Conservation (phyloP, 306 rosid genomes). For the Hylodesmum podocarpum region DNA sequence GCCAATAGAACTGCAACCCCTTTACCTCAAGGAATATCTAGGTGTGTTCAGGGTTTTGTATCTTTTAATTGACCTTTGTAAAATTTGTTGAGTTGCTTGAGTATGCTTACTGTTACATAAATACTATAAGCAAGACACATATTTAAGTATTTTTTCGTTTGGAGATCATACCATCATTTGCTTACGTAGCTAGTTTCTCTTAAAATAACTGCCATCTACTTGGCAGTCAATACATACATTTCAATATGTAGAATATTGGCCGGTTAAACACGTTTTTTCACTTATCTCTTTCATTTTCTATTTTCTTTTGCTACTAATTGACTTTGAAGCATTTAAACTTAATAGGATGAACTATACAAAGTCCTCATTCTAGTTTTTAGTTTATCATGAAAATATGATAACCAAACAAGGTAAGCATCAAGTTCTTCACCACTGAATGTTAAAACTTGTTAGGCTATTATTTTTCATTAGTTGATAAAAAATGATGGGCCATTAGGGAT, state of each 20-base stretch:
- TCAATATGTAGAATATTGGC: constrained; percentile 33
- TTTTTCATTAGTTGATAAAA: background rate
- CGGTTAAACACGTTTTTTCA: constrained; percentile 6
- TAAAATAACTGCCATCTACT: constrained; percentile 22
- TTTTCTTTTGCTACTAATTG: background rate
- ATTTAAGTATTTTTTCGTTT: constrained; percentile 31
- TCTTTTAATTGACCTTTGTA: constrained; percentile 55
- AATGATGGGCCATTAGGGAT: background rate
- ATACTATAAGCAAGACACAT: constrained; percentile 35
- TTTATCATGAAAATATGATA: constrained; percentile 2
- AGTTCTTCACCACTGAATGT: constrained; percentile 11
- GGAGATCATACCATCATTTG: constrained; percentile 22
- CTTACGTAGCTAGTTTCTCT: constrained; percentile 42
- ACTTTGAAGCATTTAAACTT: constrained; percentile 14
- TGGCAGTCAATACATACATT: constrained; percentile 28
- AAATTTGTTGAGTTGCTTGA: constrained; percentile 37
- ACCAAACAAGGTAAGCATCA: background rate
- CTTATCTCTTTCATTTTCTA: background rate
- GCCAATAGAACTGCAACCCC: constrained; percentile 62
- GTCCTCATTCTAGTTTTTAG: constrained; percentile 12
- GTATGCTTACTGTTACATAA: constrained; percentile 36
- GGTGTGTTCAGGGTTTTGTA: constrained; percentile 93
- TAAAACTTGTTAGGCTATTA: constrained; percentile 6
- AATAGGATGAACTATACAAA: background rate
- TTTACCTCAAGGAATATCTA: constrained; percentile 97